Evolutionary conservation across 768 basidiomycete genomes (phyloP).

Genomic region (Rubroboletus satanas): DNA sequence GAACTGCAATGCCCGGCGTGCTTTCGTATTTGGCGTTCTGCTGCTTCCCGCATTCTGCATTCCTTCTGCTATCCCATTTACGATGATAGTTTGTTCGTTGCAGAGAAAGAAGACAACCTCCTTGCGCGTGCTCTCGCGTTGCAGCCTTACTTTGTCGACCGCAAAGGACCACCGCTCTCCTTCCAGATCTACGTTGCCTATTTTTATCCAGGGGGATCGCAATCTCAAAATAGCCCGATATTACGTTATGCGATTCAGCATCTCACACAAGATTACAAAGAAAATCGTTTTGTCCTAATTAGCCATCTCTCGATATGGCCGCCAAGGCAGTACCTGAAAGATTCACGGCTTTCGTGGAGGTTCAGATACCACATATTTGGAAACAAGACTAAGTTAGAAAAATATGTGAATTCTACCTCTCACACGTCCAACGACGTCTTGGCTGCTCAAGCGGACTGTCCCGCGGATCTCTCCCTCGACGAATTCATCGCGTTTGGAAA

Average conservation of each 20-base stretch:
- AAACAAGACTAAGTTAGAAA: too few species aligned
- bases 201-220: neutral
- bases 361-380: too few species aligned
- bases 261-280: too few species aligned
- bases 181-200: neutral
- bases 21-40: constrained; percentile 38
- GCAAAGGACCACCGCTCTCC: neutral
- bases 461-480: too few species aligned
- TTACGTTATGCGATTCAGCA: neutral
- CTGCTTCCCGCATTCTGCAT: constrained; percentile 31
- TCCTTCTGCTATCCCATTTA: too few species aligned
- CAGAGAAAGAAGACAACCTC: neutral
- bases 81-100: too few species aligned
- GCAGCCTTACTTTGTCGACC: neutral
- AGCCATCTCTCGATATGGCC: too few species aligned
- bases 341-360: neutral
- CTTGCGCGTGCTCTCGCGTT: constrained; percentile 25
- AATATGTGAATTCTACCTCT: too few species aligned
- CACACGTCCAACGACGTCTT: too few species aligned
- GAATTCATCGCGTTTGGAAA: too few species aligned
- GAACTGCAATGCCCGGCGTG: constrained; percentile 35
- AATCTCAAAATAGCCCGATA: neutral
- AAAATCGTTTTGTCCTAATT: too few species aligned
- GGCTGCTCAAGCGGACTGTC: too few species aligned
- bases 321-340: neutral